Conservation (phyloP, 75 land plant species). For the Pseudotsuga menziesii region DNA sequence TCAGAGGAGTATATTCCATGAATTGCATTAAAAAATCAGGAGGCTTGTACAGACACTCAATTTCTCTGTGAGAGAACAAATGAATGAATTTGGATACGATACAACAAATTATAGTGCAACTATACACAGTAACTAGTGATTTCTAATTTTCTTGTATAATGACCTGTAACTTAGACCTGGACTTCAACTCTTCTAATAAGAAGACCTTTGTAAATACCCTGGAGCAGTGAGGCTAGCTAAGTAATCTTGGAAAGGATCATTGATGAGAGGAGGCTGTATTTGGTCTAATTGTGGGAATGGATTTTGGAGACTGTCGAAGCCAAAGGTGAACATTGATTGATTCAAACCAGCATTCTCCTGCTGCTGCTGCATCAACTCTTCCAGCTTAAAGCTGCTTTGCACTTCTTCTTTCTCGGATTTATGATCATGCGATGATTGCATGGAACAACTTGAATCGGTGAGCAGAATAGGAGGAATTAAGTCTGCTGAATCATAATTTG, state of each 20-base stretch:
- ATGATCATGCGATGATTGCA: conserved; percentile 35
- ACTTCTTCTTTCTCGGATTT: conserved; percentile 28
- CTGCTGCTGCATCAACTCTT: conserved; percentile 11
- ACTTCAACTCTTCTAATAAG: too few species aligned
- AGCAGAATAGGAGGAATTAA: conserved; percentile 34
- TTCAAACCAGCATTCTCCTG: neutral
- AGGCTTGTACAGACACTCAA: too few species aligned
- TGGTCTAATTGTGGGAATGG: conserved; percentile 8
- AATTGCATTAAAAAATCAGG: too few species aligned
- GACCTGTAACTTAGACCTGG: too few species aligned
- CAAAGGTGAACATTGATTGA: neutral
- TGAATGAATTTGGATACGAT: too few species aligned
- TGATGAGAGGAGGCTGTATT: neutral
- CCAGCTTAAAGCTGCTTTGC: conserved; percentile 35
- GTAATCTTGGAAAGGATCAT: conserved; percentile 8
- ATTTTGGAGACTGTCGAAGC: neutral
- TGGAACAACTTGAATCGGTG: conserved; percentile 43
- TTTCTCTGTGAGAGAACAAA: too few species aligned
- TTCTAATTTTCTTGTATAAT: too few species aligned
- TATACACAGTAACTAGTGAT: too few species aligned
- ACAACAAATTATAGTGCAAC: too few species aligned
- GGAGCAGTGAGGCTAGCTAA: conserved; percentile 5
- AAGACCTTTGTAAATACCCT: conserved; percentile 5
- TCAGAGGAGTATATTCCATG: too few species aligned
- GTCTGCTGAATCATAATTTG: conserved; percentile 23